These are phyloP conservation scores for Phytophthora idaei DNA, from an alignment of 352 stramenopile genomes.

Conservation along the genomic window DNA sequence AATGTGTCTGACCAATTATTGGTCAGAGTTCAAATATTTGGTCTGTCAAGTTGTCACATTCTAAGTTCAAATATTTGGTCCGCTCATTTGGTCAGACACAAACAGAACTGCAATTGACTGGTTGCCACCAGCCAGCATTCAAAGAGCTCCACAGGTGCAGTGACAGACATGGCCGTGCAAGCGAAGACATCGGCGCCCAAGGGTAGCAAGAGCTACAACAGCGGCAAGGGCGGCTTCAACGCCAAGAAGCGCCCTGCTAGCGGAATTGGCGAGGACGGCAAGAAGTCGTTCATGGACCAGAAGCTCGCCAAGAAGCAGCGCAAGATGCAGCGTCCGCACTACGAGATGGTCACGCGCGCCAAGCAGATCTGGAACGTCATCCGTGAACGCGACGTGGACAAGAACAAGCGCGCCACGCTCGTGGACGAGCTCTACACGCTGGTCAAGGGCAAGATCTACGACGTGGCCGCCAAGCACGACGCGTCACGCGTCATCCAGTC, in stretches of 20 bases:
- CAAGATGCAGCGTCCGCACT: slow-evolving; percentile 94
- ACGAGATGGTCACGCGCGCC: slow-evolving; percentile 91
- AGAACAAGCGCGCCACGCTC: slow-evolving; percentile 81
- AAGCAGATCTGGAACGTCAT: slow-evolving; percentile 98
- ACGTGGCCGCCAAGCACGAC: slow-evolving; percentile 96
- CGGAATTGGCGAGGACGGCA: slow-evolving; percentile 53
- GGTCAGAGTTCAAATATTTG: background rate
- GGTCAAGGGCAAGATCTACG: slow-evolving; percentile 94
- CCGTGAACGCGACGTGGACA: slow-evolving; percentile 85
- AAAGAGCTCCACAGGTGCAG: slow-evolving; percentile 15
- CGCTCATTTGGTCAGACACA: background rate
- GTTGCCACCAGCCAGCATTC: slow-evolving; percentile 18
- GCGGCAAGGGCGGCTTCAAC: slow-evolving; percentile 40
- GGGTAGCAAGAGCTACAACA: slow-evolving; percentile 29
- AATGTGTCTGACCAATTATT: too few relatives aligned
- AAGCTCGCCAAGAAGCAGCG: slow-evolving; percentile 93
- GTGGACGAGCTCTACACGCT: slow-evolving; percentile 92
- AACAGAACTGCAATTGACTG: slow-evolving; percentile 35
- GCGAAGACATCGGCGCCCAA: slow-evolving; percentile 23
- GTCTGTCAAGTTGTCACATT: background rate
- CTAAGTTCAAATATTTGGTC: slow-evolving; percentile 5
- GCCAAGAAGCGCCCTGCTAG: slow-evolving; percentile 69
- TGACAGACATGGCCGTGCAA: slow-evolving; percentile 37
- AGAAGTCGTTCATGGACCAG: slow-evolving; percentile 88
- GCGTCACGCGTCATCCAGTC: slow-evolving; percentile 95